A percentile compares a stretch with the other conserved stretches of the same genome.
These are phyloP conservation scores for Fonsecaea erecta DNA, from an alignment of 2,329 filamentous ascomycete genomes.

Conservation along the genomic window DNA sequence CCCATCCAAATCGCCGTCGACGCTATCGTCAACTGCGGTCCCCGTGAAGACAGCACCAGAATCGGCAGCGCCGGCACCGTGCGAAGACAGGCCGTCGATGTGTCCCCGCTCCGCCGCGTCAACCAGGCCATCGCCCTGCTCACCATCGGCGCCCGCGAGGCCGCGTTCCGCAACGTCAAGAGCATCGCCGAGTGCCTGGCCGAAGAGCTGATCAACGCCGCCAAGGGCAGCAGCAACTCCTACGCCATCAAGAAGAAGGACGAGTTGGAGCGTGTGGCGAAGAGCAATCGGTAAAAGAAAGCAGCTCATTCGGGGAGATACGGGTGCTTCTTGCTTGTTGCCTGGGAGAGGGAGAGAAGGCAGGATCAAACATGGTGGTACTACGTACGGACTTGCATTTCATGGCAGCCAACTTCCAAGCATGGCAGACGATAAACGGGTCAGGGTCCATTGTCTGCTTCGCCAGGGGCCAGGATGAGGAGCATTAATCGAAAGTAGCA, in stretches of 20 bases:
- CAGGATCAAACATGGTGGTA: conserved; percentile 27
- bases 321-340: conserved; percentile 1
- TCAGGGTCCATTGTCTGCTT: conserved; percentile 4
- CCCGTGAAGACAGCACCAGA: conserved; percentile 99
- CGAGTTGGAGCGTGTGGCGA: conserved; percentile 99
- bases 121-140: conserved; percentile 99
- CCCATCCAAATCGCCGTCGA: conserved; percentile 99
- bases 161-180: conserved; percentile 99
- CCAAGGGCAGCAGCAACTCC: conserved; percentile 99
- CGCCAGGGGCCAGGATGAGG: neutral
- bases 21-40: conserved; percentile 99
- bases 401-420: conserved; percentile 14
- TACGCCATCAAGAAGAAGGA: conserved; percentile 99
- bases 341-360: neutral
- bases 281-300: conserved; percentile 98
- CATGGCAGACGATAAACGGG: conserved; percentile 14
- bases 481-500: conserved; percentile 1
- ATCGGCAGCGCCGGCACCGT: conserved; percentile 99
- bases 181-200: conserved; percentile 98
- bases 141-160: conserved; percentile 98
- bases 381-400: conserved; percentile 20
- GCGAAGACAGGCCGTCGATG: conserved; percentile 99
- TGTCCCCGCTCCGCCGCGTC: conserved; percentile 97
- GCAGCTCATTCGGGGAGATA: conserved; percentile 12
- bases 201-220: conserved; percentile 99